Evolutionary conservation across 768 basidiomycete genomes (phyloP).

Genomic region (Filobasidium floriforme): DNA sequence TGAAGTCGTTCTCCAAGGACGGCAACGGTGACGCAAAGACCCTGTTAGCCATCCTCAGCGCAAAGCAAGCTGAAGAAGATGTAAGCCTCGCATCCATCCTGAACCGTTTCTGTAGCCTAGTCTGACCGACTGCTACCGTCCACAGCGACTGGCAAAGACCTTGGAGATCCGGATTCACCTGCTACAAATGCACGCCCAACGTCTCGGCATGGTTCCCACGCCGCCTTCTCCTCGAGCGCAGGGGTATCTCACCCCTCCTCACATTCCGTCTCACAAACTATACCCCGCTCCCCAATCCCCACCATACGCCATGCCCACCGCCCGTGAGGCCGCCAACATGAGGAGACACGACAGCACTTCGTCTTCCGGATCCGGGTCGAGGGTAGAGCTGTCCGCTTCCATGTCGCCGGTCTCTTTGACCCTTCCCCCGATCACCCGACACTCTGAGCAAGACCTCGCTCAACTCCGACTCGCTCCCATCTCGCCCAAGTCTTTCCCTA

Average conservation of each 20-base stretch:
- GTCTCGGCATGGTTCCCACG: conserved; percentile 15
- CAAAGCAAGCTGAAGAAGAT: conserved; percentile 89
- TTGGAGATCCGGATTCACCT: conserved; percentile 42
- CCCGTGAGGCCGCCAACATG: background rate
- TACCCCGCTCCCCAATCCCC: background rate
- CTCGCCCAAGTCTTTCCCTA: conserved; percentile 1
- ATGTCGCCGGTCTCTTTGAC: background rate
- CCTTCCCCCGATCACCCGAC: background rate
- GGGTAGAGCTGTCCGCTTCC: background rate
- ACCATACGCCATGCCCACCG: conserved; percentile 3
- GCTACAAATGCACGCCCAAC: conserved; percentile 31
- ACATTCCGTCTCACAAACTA: background rate
- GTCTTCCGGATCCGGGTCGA: background rate
- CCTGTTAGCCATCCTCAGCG: conserved; percentile 80
- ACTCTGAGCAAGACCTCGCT: background rate
- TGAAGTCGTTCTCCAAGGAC: conserved; percentile 71
- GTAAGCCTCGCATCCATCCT: conserved; percentile 48
- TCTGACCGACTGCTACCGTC: background rate
- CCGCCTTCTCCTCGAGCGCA: background rate
- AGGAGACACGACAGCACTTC: background rate
- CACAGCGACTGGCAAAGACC: conserved; percentile 38
- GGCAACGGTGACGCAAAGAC: conserved; percentile 90
- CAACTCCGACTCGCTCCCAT: background rate
- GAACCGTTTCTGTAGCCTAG: background rate
- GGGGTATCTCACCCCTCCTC: background rate